Base-by-base conservation (phyloP, 1,284 basidiomycete genomes). In the Sanghuangporus weigelae region DNA sequence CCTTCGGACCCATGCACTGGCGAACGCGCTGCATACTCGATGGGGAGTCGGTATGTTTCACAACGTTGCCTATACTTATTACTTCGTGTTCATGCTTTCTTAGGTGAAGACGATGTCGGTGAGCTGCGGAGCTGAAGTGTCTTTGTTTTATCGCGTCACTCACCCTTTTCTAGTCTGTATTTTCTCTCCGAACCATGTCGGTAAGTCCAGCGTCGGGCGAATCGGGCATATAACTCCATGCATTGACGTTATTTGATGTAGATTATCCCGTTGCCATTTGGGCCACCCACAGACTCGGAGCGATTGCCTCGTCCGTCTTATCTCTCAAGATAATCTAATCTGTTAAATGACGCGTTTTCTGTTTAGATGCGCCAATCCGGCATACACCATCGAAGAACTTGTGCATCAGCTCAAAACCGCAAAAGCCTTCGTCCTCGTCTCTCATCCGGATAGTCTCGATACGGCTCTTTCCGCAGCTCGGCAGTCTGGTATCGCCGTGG, bases 251-350 rank as follows among this genome's bases (percentile, higher is more conserved):
- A 46, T n/a, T 57, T n/a, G 21, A 19, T 59, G 31, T 66, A 89
- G 91, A 92, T 71, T 94, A 92, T 67, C 83, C 85, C 0, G 77
- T 86, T 8, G 78, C 78, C 2, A 76, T 93, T 11, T 94, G 92
- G 91, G 93, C 90, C 1, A 74, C 79, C 1, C 90, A 93, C 68
- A 81, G 83, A 49, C 74, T 92, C 12, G 91, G 92, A 11, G 92
- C 79, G 2, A 82, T 89, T 59, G 78, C 89, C 72, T 87, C 87
- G 80, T 85, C 73, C 69, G 81, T 69, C 59, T 55, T 36, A 38
- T 56, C 39, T 26, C n/a, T 16, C 21, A 49, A 39, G 38, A 57
- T 31, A 35, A 46, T 40, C 60, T 31, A 31, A 11, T 62, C 42
- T 6, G 36, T 54, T 54, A 68, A 40, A 77, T 78, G 67, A 77